A percentile compares a stretch with the other conserved stretches of the same genome.
These are phyloP conservation scores for Linderniella brevidens DNA, from an alignment of 257 asterid species.

Conservation along the genomic window DNA sequence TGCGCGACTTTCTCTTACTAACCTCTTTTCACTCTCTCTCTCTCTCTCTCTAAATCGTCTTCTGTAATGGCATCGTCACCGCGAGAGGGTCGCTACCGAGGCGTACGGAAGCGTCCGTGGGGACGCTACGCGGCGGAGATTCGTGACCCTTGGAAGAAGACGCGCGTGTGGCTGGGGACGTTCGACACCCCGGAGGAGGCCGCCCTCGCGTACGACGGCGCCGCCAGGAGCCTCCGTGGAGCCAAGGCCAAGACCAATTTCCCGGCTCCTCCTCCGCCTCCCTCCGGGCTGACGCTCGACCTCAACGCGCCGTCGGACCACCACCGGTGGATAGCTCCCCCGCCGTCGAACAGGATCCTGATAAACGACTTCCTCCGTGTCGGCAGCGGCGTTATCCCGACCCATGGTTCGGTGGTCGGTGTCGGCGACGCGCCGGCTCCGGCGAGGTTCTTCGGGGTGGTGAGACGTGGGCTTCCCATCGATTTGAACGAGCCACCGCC, in stretches of 20 bases:
- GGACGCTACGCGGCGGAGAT: slow-evolving; percentile 98
- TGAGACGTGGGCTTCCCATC: slow-evolving; percentile 67
- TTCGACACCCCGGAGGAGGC: slow-evolving; percentile 94
- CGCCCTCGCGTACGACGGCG: slow-evolving; percentile 91
- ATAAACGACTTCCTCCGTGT: slow-evolving; percentile 39
- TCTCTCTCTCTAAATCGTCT: not conserved
- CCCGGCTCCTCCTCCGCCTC: slow-evolving; percentile 18
- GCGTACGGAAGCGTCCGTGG: slow-evolving; percentile 94
- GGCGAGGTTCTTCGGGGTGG: slow-evolving; percentile 47
- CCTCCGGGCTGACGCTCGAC: slow-evolving; percentile 28
- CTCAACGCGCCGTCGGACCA: slow-evolving; percentile 54
- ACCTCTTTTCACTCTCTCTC: not conserved
- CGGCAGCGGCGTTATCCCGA: slow-evolving; percentile 9
- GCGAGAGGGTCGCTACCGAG: slow-evolving; percentile 91
- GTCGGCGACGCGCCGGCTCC: slow-evolving; percentile 20
- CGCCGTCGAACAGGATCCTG: slow-evolving; percentile 32
- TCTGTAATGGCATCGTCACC: slow-evolving; percentile 51
- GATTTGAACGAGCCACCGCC: slow-evolving; percentile 97
- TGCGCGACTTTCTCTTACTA: not conserved
- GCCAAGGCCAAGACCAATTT: slow-evolving; percentile 85
- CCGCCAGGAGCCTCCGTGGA: slow-evolving; percentile 93
- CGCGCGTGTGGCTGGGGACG: slow-evolving; percentile 93
- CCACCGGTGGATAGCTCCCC: slow-evolving; percentile 25
- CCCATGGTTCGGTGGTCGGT: slow-evolving; percentile 11
- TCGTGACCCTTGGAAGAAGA: slow-evolving; percentile 96